A percentile compares a stretch with the other conserved stretches of the same genome.
phyloP scores from a whole-genome alignment of 306 rosid genomes.

The Quercus agrifolia region DNA sequence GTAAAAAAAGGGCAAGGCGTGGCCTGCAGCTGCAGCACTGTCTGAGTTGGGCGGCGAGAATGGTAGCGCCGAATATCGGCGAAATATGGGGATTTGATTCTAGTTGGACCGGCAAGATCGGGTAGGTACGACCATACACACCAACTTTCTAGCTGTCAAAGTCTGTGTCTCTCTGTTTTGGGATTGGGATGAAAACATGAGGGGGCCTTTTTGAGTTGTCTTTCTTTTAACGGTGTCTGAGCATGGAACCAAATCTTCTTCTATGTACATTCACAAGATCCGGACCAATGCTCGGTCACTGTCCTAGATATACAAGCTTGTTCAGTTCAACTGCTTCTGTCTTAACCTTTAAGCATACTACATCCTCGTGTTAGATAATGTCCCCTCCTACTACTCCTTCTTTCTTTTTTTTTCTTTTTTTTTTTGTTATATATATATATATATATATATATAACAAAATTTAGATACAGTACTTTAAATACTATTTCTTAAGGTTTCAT shows the following conservation, averaged over 20 bases:
- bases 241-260: neutral
- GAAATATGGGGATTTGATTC: slow-evolving; percentile 14
- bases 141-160: neutral
- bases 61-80: slow-evolving; percentile 41
- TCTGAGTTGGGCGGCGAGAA: slow-evolving; percentile 46
- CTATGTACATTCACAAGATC: no score
- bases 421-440: no score
- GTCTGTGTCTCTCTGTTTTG: neutral
- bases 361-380: no score
- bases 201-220: neutral
- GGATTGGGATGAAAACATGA: no score
- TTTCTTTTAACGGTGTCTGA: neutral
- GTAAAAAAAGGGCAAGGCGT: slow-evolving; percentile 20
- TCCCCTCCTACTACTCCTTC: no score
- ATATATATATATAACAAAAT: no score
- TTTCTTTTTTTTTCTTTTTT: no score
- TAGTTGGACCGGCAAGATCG: neutral
- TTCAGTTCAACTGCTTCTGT: neutral
- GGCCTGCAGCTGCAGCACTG: slow-evolving; percentile 37
- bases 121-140: slow-evolving; percentile 5
- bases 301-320: neutral
- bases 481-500: no score
- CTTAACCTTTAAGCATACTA: no score
- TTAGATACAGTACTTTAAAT: no score
- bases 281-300: neutral